Percentiles rank a stretch among this genome's conserved stretches.
These are phyloP conservation scores for Chaetothyriales sp. DNA, from an alignment of 2,329 filamentous ascomycete species.

Conservation along the genomic window DNA sequence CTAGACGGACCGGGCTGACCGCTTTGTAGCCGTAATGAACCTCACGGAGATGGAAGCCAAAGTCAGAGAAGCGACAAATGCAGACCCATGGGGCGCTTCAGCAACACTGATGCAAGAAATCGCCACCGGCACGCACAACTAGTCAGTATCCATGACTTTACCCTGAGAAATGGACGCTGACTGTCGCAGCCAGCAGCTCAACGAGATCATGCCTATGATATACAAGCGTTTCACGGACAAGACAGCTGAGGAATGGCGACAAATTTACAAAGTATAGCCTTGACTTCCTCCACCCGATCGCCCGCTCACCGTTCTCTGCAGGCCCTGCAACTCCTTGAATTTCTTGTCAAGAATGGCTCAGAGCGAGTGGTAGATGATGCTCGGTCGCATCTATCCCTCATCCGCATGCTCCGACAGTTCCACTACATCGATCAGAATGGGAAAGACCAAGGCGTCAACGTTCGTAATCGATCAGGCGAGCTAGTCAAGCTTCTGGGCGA, in stretches of 20 bases:
- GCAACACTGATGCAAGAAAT: conserved; percentile 92
- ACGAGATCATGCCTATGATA: conserved; percentile 99
- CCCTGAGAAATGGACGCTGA: conserved; percentile 1
- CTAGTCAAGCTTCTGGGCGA: conserved; percentile 84
- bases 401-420: conserved; percentile 98
- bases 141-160: conserved; percentile 48
- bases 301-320: conserved; percentile 18
- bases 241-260: conserved; percentile 92
- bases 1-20: conserved; percentile 1
- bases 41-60: conserved; percentile 84
- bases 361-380: conserved; percentile 96
- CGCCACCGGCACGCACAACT: conserved; percentile 93
- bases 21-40: conserved; percentile 71
- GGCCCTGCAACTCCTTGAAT: conserved; percentile 83
- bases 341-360: conserved; percentile 94
- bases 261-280: conserved; percentile 80
- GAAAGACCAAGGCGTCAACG: conserved; percentile 96
- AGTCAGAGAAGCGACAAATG: conserved; percentile 89
- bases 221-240: conserved; percentile 99
- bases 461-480: conserved; percentile 91
- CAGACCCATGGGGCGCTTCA: conserved; percentile 88
- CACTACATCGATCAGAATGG: conserved; percentile 92
- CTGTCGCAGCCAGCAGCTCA: conserved; percentile 65
- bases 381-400: conserved; percentile 78
- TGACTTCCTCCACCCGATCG: conserved; percentile 3